These are phyloP conservation scores for Melampsora larici-populina DNA, from an alignment of 1,284 basidiomycete genomes.

Conservation along the genomic window DNA sequence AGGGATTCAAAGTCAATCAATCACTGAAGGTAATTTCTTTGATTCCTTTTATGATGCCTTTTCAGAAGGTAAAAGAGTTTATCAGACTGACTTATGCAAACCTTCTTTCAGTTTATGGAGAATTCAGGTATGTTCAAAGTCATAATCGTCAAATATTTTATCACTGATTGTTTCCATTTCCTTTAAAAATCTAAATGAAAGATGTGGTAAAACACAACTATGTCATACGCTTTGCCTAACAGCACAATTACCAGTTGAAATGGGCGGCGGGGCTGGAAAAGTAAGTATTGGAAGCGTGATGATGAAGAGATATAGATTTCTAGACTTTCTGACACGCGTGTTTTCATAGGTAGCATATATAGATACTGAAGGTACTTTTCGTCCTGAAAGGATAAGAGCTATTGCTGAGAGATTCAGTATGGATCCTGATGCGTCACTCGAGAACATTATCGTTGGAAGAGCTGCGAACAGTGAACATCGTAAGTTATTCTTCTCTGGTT, in stretches of 20 bases:
- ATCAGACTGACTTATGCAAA: background rate
- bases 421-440: conserved; percentile 76
- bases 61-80: background rate
- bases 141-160: conserved; percentile 44
- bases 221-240: conserved; percentile 88
- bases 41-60: background rate
- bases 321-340: too few relatives aligned
- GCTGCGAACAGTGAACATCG: conserved; percentile 15
- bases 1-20: conserved; percentile 43
- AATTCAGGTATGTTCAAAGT: conserved; percentile 23
- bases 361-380: conserved; percentile 88
- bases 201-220: conserved; percentile 83
- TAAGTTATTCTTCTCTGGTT: background rate
- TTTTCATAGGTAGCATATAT: conserved; percentile 70
- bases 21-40: conserved; percentile 35
- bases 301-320: too few relatives aligned
- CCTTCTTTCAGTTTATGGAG: conserved; percentile 26
- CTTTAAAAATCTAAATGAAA: conserved; percentile 70
- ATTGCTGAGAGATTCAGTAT: conserved; percentile 89
- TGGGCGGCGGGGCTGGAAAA: conserved; percentile 85
- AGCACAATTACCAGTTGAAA: conserved; percentile 77
- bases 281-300: conserved; percentile 53
- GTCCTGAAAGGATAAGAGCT: conserved; percentile 79
- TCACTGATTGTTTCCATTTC: conserved; percentile 15
- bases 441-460: conserved; percentile 68